Base-by-base conservation (phyloP, 208 protist genomes). In the Zelonia costaricensis region DNA sequence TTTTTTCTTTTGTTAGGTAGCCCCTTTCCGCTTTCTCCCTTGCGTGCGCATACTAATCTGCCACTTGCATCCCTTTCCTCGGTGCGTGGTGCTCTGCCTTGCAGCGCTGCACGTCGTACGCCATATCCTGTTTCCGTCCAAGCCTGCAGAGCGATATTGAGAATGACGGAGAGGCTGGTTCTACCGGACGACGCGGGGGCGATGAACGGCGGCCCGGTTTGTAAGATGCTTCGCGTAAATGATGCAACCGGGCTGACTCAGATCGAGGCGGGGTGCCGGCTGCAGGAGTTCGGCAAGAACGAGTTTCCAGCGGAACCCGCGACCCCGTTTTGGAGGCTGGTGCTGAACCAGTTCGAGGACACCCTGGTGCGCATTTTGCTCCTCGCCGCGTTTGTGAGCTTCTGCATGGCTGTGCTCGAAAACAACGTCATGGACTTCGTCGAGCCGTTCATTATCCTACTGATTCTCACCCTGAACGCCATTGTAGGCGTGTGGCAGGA, bases 391-490 rank as follows among this genome's bases (percentile, higher is more conserved):
- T 56, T 85, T 39, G 75, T 92, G 3, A 95, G 88, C 51, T 97
- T 97, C 71, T 22, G 74, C 1, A 81, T 95, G 43, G 86, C 93
- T 0, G 36, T 93, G 13, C 18, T 94, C 20, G 91, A 97, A 56
- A 67, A 78, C 1, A 84, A 92, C 28, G 42, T 44, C 18, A 28
- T 69, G 38, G 86, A 86, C 30, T 96, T 98, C 60, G 88, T 98
- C 3, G 95, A 98, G 70, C 92, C 95, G 2, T 84, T 94, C 55
- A 97, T 98, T 42, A 98, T 98, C 76, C 67, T 97, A 9, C 64
- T 97, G 16, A 98, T 98, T 82, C 83, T 98, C 43, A 77, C 97
- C 4, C 39, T 96, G 22, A 98, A 98, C 54, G 94, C 97, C 3
- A 69, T 86, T 23, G 93, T 98, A 30, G 92, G 95, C 22, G 90